Percentiles rank a stretch among this genome's conserved stretches.
Conservation (phyloP, 257 asterid genomes). For the Lantana camara region DNA sequence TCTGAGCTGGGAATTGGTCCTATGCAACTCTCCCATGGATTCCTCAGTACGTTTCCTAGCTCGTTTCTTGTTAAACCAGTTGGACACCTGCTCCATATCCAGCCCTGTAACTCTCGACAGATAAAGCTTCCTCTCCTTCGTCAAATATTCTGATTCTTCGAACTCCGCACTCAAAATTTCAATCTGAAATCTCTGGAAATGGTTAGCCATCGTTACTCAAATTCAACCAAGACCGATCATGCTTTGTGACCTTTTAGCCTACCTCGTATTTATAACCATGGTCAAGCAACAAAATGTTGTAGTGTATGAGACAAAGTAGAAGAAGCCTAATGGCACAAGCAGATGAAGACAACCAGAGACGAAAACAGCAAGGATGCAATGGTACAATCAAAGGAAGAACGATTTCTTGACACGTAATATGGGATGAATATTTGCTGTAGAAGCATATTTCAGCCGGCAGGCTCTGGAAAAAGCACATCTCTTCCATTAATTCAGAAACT, state of each 20-base stretch:
- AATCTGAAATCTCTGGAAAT: slow-evolving; percentile 11
- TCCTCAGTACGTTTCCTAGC: slow-evolving; percentile 22
- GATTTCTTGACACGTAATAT: no score
- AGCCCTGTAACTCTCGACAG: slow-evolving; percentile 35
- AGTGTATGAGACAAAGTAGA: no score
- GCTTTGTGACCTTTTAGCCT: not conserved
- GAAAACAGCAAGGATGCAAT: not conserved
- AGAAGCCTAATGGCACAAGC: not conserved
- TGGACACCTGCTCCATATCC: slow-evolving; percentile 41
- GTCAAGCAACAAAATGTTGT: no score
- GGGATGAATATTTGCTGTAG: no score
- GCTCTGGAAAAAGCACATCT: no score
- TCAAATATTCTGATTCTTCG: slow-evolving; percentile 22
- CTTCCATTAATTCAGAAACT: no score
- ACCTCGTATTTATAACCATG: not conserved
- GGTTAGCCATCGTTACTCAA: slow-evolving; percentile 15
- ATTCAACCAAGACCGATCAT: not conserved
- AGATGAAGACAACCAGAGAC: not conserved
- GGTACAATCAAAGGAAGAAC: no score
- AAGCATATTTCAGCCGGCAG: no score
- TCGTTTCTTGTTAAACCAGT: slow-evolving; percentile 37
- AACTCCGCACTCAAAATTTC: slow-evolving; percentile 29
- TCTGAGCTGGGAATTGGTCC: no score
- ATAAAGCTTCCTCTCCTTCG: slow-evolving; percentile 19
- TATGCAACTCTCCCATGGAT: no score